Conservation (phyloP, 257 asterid genomes). For the Ballota nigra region DNA sequence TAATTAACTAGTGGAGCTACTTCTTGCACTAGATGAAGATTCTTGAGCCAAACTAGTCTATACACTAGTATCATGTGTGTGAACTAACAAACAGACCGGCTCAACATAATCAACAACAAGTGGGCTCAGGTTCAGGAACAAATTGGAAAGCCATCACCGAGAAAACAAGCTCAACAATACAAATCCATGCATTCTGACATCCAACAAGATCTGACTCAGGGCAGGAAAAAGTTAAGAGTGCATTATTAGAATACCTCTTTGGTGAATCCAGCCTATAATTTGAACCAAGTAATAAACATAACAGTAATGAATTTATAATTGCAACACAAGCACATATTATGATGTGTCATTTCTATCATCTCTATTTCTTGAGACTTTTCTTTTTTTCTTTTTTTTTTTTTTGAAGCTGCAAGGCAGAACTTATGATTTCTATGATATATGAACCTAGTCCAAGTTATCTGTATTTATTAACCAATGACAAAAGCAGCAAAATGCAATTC, state of each 20-base stretch:
- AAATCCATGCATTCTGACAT: neutral
- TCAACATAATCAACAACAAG: neutral
- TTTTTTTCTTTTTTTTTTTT: too few species aligned
- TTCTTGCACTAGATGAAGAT: slow-evolving; percentile 4
- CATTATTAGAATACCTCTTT: neutral
- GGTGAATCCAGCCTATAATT: neutral
- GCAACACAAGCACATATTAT: neutral
- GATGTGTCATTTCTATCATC: neutral
- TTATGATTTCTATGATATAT: neutral
- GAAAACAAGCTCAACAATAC: neutral
- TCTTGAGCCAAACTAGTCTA: neutral
- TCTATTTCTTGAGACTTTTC: neutral
- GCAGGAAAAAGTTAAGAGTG: neutral
- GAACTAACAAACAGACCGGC: neutral
- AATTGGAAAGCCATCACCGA: neutral
- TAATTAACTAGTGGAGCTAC: neutral
- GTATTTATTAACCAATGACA: neutral
- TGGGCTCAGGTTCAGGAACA: neutral
- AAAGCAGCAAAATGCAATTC: neutral
- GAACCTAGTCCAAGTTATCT: slow-evolving; percentile 1
- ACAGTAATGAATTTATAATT: too few species aligned
- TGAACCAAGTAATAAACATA: neutral
- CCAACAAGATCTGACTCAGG: neutral
- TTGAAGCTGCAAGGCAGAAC: neutral
- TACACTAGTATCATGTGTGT: neutral